Evolutionary conservation across 2,329 filamentous ascomycete species (phyloP), one percentile per base, ranked within the genome.

Genomic region (Arthrobotrys sphaeroides): DNA sequence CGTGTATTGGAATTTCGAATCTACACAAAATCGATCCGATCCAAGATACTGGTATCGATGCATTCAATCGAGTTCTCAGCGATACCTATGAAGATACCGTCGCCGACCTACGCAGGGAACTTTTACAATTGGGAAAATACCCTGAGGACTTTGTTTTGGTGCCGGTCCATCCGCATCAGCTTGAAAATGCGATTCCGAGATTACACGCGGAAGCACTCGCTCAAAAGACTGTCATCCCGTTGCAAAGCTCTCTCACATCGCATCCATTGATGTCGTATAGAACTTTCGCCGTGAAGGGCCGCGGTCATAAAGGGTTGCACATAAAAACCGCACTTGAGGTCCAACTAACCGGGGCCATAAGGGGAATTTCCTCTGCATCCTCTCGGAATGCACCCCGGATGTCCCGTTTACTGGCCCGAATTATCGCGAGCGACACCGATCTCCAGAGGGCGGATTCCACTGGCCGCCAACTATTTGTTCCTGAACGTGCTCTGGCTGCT

Each of bases 241-340:
- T 68, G 28, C 33, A 47, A 38, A 59, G 49, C 16, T 47, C 51
- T 36, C 18, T 68, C 2, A 28, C 26, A 13, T 49, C 64, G 12
- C 51, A 55, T 18, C 64, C 65, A 13, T 57, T 60, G 12, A 60
- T 60, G 65, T 68, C 65, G 6, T 68, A 60, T 36, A 43, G 65
- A 26, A 60, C 65, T 9, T 55, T 68, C n/a, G 5, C 51, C 3
- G 53, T 68, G 12, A 55, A 55, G 10, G 51, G 51, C 9, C 31
- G n/a, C 10, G 65, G 31, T 13, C n/a, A 7, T 4, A 60, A 40
- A n/a, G 36, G 57, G 1, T 6, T 70, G 10, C 67, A 70, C 26
- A 40, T 70, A 26, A 70, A 70, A 40, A 62, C 67, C 1, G 67
- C 57, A 9, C 57, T 70, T 7, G 67, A 70, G 33, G 67, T 70